Evolutionary conservation across 1,284 basidiomycete genomes (phyloP).

Genomic region (Ceratobasidium sp.): DNA sequence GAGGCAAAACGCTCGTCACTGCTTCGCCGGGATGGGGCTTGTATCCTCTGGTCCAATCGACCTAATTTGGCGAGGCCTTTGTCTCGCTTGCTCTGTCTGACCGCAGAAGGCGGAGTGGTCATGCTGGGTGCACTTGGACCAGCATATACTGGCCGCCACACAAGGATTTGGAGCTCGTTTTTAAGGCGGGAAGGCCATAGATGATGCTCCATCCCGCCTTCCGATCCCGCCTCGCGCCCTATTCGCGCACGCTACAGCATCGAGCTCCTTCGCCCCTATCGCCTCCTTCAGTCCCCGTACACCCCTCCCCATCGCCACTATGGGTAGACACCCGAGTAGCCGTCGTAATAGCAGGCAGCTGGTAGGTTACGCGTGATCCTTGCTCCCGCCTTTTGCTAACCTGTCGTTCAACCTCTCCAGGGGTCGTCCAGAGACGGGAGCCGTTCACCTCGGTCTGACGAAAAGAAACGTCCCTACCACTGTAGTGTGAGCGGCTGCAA

Average conservation of each 20-base stretch:
- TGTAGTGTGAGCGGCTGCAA: slow-evolving; percentile 3
- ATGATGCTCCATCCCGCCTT: slow-evolving; percentile 3
- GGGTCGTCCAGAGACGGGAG: background rate
- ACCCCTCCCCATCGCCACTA: background rate
- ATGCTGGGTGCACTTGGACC: too few species aligned
- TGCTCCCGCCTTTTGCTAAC: background rate
- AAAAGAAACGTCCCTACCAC: background rate
- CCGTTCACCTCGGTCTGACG: background rate
- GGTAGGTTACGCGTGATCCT: background rate
- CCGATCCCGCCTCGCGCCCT: background rate
- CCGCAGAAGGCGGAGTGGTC: too few species aligned
- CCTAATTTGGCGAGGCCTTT: too few species aligned
- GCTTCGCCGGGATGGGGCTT: too few species aligned
- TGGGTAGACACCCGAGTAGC: background rate
- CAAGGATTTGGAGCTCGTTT: too few species aligned
- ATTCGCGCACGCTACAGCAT: background rate
- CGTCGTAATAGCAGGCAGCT: background rate
- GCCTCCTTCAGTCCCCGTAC: background rate
- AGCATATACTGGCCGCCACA: too few species aligned
- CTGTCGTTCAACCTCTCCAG: background rate
- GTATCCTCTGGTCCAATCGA: too few species aligned
- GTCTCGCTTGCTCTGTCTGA: too few species aligned
- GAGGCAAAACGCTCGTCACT: too few species aligned
- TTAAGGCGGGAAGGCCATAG: too few species aligned
- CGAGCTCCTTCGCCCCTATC: slow-evolving; percentile 10